phyloP scores from a whole-genome alignment of 108 stramenopile species.

The Fistulifera solaris region DNA sequence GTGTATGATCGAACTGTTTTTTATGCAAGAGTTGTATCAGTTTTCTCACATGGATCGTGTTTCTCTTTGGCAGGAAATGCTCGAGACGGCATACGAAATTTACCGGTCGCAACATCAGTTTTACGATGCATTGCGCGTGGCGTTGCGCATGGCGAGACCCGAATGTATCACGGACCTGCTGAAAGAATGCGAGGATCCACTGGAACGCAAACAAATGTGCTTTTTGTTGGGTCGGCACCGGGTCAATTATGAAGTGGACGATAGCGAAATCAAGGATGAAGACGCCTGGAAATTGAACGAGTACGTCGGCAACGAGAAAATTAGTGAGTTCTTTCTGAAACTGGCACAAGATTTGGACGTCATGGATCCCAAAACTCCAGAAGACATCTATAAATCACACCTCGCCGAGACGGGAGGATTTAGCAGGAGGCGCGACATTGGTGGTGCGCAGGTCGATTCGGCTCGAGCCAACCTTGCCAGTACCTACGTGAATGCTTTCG shows the following conservation, averaged over 20 bases:
- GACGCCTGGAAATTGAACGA: slow-evolving; percentile 72
- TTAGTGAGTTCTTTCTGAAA: slow-evolving; percentile 85
- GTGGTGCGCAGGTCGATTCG: slow-evolving; percentile 86
- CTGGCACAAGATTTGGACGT: slow-evolving; percentile 91
- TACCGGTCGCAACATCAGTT: slow-evolving; percentile 78
- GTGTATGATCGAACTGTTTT: slow-evolving; percentile 5
- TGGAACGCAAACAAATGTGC: slow-evolving; percentile 88
- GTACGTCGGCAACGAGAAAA: slow-evolving; percentile 88
- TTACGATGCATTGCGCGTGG: slow-evolving; percentile 90
- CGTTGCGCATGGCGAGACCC: slow-evolving; percentile 69
- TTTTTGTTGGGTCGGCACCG: slow-evolving; percentile 80
- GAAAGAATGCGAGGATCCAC: slow-evolving; percentile 59
- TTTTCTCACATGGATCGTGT: too few species aligned
- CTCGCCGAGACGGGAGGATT: slow-evolving; percentile 93
- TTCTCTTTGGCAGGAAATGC: slow-evolving; percentile 85
- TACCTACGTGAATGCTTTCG: slow-evolving; percentile 98
- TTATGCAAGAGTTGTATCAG: neutral
- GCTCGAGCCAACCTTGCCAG: slow-evolving; percentile 98
- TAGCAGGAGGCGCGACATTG: slow-evolving; percentile 66
- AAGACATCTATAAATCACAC: slow-evolving; percentile 99
- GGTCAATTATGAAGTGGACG: slow-evolving; percentile 74
- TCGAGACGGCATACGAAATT: slow-evolving; percentile 83
- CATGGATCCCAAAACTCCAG: slow-evolving; percentile 91
- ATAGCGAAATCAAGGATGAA: slow-evolving; percentile 77
- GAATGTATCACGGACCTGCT: slow-evolving; percentile 70